A percentile compares a stretch with the other conserved stretches of the same genome.
These are phyloP conservation scores for Thelephora ganbajun DNA, from an alignment of 768 basidiomycete genomes.

Conservation along the genomic window DNA sequence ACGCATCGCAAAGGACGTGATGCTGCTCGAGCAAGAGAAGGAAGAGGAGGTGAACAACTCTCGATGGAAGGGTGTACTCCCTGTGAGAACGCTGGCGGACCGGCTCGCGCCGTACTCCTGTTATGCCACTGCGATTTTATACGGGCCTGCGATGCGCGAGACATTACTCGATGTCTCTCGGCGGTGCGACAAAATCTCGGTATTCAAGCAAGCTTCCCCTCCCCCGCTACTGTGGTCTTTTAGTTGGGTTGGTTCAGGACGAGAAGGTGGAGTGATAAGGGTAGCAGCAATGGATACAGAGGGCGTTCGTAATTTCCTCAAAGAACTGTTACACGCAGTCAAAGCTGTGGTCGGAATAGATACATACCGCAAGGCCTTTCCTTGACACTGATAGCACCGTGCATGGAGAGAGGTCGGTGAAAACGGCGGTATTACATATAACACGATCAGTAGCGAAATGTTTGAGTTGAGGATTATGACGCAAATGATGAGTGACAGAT, in stretches of 20 bases:
- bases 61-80: constrained; percentile 10
- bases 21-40: constrained; percentile 47
- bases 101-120: constrained; percentile 73
- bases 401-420: neutral
- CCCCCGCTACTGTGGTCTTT: constrained; percentile 72
- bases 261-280: constrained; percentile 44
- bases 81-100: constrained; percentile 36
- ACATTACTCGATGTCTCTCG: constrained; percentile 34
- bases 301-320: constrained; percentile 57
- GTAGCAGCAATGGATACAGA: constrained; percentile 70
- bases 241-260: constrained; percentile 36
- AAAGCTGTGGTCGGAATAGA: constrained; percentile 47
- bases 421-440: neutral
- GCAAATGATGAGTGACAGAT: constrained; percentile 7
- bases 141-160: constrained; percentile 44
- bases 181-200: constrained; percentile 38
- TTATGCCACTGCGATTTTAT: constrained; percentile 77
- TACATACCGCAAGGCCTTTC: constrained; percentile 49
- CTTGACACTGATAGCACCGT: constrained; percentile 15
- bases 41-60: constrained; percentile 12
- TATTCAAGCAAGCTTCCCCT: constrained; percentile 44
- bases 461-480: neutral
- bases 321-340: constrained; percentile 33
- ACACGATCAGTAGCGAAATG: neutral
- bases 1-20: constrained; percentile 55